phyloP scores from a whole-genome alignment of 768 basidiomycete genomes.

The Ephemerocybe angulata region DNA sequence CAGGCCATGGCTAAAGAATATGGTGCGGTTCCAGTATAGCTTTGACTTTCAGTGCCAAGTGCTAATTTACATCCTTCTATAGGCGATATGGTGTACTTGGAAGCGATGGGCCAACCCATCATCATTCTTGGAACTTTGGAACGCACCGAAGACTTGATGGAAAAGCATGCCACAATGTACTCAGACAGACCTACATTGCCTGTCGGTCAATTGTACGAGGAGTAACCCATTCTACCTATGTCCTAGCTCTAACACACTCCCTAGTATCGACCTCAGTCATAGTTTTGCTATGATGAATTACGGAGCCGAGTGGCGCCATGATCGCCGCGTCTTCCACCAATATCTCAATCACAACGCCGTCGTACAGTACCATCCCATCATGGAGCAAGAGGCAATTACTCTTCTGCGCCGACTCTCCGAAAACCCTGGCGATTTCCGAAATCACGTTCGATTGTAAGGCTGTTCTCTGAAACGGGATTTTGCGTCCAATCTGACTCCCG shows the following conservation, averaged over 20 bases:
- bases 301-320: slow-evolving; percentile 25
- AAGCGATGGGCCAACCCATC: slow-evolving; percentile 8
- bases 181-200: slow-evolving; percentile 8
- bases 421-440: slow-evolving; percentile 9
- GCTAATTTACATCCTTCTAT: neutral
- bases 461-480: too few species aligned
- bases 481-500: neutral
- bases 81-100: slow-evolving; percentile 16
- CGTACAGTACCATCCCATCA: slow-evolving; percentile 20
- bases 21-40: neutral
- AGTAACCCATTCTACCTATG: too few species aligned
- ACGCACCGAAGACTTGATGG: slow-evolving; percentile 10
- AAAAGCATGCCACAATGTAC: slow-evolving; percentile 11
- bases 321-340: slow-evolving; percentile 23
- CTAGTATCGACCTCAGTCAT: slow-evolving; percentile 11
- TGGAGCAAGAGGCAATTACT: slow-evolving; percentile 19
- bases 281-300: slow-evolving; percentile 28
- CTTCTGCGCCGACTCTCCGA: slow-evolving; percentile 19
- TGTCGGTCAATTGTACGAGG: neutral
- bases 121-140: slow-evolving; percentile 8
- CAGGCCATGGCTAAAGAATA: neutral
- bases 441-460: slow-evolving; percentile 2
- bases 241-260: neutral
- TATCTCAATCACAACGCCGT: slow-evolving; percentile 21
- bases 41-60: neutral